Conservation (phyloP, 176 grass and related monocot genomes). For the Oryza glumipatula region DNA sequence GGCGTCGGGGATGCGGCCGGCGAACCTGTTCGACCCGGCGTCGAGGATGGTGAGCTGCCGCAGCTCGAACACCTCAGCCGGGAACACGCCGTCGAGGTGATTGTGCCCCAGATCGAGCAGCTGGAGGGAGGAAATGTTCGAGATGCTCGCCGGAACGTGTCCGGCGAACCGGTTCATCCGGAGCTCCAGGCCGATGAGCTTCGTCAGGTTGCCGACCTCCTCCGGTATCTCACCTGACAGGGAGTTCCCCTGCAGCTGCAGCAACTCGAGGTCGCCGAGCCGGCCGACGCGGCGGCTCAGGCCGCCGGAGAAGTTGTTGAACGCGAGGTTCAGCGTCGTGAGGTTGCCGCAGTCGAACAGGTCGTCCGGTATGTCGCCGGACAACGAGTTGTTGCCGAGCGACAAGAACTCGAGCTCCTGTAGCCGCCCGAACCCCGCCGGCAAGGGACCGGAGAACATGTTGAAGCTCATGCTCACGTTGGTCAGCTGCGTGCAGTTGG, state of each 20-base stretch:
- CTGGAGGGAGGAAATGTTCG: slow-evolving; percentile 60
- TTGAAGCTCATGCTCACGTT: slow-evolving; percentile 68
- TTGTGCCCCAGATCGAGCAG: slow-evolving; percentile 51
- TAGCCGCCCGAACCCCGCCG: slow-evolving; percentile 56
- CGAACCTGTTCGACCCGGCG: slow-evolving; percentile 60
- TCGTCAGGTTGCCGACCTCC: slow-evolving; percentile 72
- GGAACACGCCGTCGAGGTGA: slow-evolving; percentile 47
- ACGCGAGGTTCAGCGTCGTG: too few relatives aligned
- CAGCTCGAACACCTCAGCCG: slow-evolving; percentile 52
- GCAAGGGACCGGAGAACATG: slow-evolving; percentile 56
- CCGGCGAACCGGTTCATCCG: slow-evolving; percentile 55
- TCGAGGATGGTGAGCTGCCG: slow-evolving; percentile 45
- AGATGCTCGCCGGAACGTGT: slow-evolving; percentile 49
- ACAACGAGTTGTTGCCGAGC: not conserved
- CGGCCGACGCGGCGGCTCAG: slow-evolving; percentile 54
- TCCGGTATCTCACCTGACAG: slow-evolving; percentile 65
- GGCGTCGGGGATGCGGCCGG: slow-evolving; percentile 55
- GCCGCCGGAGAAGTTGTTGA: slow-evolving; percentile 39
- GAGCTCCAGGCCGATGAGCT: slow-evolving; percentile 40
- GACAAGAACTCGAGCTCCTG: slow-evolving; percentile 59
- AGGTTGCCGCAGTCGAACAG: slow-evolving; percentile 47
- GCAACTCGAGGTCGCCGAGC: slow-evolving; percentile 40
- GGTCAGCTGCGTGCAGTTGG: slow-evolving; percentile 62
- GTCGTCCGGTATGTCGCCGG: slow-evolving; percentile 68
- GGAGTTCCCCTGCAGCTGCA: slow-evolving; percentile 61